Conservation (phyloP, 495 filamentous ascomycete genomes). For the Alectoria sarmentosa region DNA sequence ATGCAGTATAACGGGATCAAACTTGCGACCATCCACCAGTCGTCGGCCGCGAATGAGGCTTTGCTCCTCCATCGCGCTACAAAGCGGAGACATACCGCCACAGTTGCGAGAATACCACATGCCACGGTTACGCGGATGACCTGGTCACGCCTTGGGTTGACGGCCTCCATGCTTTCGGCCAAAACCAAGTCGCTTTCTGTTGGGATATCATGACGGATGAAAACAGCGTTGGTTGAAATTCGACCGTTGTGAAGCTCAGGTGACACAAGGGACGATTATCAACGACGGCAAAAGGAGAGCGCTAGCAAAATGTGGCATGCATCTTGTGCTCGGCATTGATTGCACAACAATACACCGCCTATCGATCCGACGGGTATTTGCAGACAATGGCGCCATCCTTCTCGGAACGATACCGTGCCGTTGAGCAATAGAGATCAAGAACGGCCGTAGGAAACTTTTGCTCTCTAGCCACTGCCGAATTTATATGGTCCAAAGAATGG, state of each 20-base stretch:
- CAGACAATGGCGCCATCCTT: background rate
- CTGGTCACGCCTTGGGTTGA: background rate
- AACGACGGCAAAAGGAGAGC: no score
- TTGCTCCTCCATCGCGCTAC: slow-evolving; percentile 12
- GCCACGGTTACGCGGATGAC: background rate
- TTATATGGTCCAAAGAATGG: no score
- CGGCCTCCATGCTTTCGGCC: background rate
- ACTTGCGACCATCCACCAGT: slow-evolving; percentile 7
- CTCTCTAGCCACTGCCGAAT: background rate
- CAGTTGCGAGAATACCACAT: slow-evolving; percentile 6
- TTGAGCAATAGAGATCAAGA: background rate
- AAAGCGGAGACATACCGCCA: slow-evolving; percentile 8
- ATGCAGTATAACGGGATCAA: slow-evolving; percentile 14
- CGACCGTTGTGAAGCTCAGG: background rate
- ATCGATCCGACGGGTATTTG: background rate
- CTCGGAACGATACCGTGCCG: background rate
- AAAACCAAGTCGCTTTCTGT: background rate
- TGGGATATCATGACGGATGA: background rate
- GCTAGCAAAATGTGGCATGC: no score
- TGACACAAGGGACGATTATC: background rate
- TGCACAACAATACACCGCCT: background rate
- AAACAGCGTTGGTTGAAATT: background rate
- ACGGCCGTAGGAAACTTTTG: background rate
- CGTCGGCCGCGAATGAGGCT: slow-evolving; percentile 11
- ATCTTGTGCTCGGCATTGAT: background rate